Evolutionary conservation across 1,139 yeast species (phyloP).

Genomic region (Yamadazyma trypodendri): DNA sequence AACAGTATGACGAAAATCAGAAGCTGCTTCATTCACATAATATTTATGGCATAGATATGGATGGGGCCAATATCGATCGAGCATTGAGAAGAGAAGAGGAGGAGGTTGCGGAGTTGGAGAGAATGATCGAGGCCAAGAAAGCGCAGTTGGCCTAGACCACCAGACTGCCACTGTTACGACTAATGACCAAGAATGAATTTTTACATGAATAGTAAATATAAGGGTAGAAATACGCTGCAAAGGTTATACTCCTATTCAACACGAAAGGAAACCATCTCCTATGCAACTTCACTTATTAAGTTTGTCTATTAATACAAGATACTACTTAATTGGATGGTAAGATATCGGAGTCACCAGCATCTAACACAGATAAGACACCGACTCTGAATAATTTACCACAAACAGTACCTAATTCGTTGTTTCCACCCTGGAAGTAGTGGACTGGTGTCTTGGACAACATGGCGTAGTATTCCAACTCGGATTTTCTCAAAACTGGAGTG

Average conservation of each 20-base stretch:
- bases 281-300: constrained; percentile 3
- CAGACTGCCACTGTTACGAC: neutral
- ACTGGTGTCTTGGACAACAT: constrained; percentile 99
- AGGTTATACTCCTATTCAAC: no score
- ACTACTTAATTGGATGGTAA: constrained; percentile 31
- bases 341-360: constrained; percentile 99
- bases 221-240: neutral
- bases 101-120: constrained; percentile 33
- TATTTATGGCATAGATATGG: constrained; percentile 11
- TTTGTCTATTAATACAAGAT: constrained; percentile 12
- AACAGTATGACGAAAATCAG: constrained; percentile 28
- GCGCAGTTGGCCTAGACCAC: no score
- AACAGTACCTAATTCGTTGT: constrained; percentile 99
- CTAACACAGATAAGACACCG: constrained; percentile 93
- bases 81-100: constrained; percentile 33
- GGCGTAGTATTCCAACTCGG: constrained; percentile 99
- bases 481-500: constrained; percentile 99
- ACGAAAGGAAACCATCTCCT: no score
- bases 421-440: constrained; percentile 99
- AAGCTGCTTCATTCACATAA: constrained; percentile 27
- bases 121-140: constrained; percentile 18
- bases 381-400: constrained; percentile 99
- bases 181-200: neutral
- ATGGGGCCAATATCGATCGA: constrained; percentile 29
- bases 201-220: neutral